Conservation (phyloP, 768 basidiomycete species). For the Tricholoma bakamatsutake region DNA sequence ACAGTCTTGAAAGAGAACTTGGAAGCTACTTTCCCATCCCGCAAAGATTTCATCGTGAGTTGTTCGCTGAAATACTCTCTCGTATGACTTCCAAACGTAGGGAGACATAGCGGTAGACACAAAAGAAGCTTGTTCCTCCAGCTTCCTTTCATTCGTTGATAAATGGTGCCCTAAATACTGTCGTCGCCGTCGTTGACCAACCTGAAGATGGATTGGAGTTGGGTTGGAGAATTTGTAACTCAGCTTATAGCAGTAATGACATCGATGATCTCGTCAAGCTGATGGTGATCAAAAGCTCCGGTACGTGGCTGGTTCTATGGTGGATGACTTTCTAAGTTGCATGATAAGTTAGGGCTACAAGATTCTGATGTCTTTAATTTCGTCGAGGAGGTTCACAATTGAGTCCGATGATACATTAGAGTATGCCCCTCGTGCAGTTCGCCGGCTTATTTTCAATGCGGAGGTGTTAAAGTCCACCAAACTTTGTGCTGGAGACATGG, state of each 20-base stretch:
- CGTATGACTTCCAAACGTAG: neutral
- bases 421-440: slow-evolving; percentile 43
- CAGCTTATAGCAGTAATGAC: neutral
- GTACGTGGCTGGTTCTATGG: neutral
- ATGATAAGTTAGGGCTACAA: neutral
- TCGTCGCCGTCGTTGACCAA: neutral
- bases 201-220: neutral
- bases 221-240: neutral
- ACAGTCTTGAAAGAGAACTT: slow-evolving; percentile 76
- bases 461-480: slow-evolving; percentile 57
- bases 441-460: slow-evolving; percentile 59
- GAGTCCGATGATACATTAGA: slow-evolving; percentile 29
- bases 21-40: slow-evolving; percentile 78
- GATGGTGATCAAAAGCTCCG: neutral
- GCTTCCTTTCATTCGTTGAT: slow-evolving; percentile 14
- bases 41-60: slow-evolving; percentile 45
- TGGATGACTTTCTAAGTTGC: neutral
- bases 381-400: slow-evolving; percentile 36
- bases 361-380: slow-evolving; percentile 17
- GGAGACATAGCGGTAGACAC: slow-evolving; percentile 4
- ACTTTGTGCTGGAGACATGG: slow-evolving; percentile 62
- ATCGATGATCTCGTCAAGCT: neutral
- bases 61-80: slow-evolving; percentile 46
- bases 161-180: neutral
- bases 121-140: slow-evolving; percentile 13